phyloP scores from a whole-genome alignment of 306 rosid species.

The Begonia loranthoides region DNA sequence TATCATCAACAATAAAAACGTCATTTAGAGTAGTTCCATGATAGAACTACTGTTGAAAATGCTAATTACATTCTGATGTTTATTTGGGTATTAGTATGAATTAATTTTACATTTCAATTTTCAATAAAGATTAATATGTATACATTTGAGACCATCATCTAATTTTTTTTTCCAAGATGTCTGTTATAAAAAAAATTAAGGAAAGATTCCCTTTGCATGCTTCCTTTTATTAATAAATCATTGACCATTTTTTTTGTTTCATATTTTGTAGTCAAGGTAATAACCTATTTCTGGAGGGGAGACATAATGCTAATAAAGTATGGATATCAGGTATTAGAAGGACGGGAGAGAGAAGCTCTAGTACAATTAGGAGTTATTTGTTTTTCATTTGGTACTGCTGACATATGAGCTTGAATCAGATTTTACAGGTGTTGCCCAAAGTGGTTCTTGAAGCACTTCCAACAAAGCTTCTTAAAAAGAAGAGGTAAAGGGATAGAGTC shows the following conservation, averaged over 20 bases:
- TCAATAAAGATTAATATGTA: no score
- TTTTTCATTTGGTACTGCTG: no score
- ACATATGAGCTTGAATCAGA: no score
- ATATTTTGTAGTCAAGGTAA: constrained; percentile 56
- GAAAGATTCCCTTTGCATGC: background rate
- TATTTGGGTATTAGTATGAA: no score
- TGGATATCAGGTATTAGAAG: constrained; percentile 79
- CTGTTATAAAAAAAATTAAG: no score
- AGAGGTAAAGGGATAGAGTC: constrained; percentile 59
- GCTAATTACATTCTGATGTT: no score
- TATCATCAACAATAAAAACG: no score
- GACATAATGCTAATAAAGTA: constrained; percentile 75
- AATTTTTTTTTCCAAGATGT: no score
- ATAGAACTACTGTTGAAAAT: no score
- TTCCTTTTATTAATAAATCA: constrained; percentile 5
- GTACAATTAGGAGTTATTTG: constrained; percentile 24
- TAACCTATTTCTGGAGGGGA: constrained; percentile 70
- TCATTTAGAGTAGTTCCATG: no score
- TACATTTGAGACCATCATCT: no score
- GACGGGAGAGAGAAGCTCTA: constrained; percentile 65
- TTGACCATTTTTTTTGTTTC: constrained; percentile 22
- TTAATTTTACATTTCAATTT: no score
- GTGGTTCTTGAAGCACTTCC: constrained; percentile 84
- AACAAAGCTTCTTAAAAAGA: constrained; percentile 50
- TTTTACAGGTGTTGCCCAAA: constrained; percentile 66